Evolutionary conservation across 768 basidiomycete species (phyloP).

Genomic region (Russula sp.): DNA sequence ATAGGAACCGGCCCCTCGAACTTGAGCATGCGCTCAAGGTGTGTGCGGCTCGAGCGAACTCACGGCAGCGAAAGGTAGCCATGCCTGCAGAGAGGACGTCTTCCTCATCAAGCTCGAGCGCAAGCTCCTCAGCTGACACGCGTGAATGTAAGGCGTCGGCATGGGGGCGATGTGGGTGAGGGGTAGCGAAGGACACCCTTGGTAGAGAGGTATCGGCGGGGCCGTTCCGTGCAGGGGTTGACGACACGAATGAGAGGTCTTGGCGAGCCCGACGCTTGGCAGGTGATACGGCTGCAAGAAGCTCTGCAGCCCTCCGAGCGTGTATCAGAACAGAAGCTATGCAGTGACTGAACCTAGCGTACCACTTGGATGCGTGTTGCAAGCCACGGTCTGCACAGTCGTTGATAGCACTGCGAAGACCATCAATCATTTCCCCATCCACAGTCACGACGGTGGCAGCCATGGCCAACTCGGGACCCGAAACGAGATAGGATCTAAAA

Average conservation of each 20-base stretch:
- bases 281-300: conserved; percentile 58
- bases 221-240: conserved; percentile 49
- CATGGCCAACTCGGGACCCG: conserved; percentile 2
- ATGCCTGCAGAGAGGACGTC: conserved; percentile 73
- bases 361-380: conserved; percentile 75
- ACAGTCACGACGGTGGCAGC: conserved; percentile 33
- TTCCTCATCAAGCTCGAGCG: conserved; percentile 58
- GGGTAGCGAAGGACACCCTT: conserved; percentile 22
- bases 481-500: not conserved
- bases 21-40: conserved; percentile 64
- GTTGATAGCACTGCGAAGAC: conserved; percentile 58
- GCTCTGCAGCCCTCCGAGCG: conserved; percentile 65
- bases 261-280: conserved; percentile 43
- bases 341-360: conserved; percentile 26
- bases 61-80: conserved; percentile 70
- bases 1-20: conserved; percentile 71
- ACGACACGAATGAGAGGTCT: conserved; percentile 50
- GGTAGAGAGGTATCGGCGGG: conserved; percentile 31
- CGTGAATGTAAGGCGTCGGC: conserved; percentile 19
- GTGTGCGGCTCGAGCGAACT: conserved; percentile 71
- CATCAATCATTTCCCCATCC: conserved; percentile 52
- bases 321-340: conserved; percentile 11
- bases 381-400: conserved; percentile 77
- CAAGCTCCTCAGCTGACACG: conserved; percentile 17
- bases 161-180: conserved; percentile 23